Evolutionary conservation across 2,329 filamentous ascomycete species (phyloP), one percentile per base, ranked within the genome.

Genomic region (Colletotrichum navitas): DNA sequence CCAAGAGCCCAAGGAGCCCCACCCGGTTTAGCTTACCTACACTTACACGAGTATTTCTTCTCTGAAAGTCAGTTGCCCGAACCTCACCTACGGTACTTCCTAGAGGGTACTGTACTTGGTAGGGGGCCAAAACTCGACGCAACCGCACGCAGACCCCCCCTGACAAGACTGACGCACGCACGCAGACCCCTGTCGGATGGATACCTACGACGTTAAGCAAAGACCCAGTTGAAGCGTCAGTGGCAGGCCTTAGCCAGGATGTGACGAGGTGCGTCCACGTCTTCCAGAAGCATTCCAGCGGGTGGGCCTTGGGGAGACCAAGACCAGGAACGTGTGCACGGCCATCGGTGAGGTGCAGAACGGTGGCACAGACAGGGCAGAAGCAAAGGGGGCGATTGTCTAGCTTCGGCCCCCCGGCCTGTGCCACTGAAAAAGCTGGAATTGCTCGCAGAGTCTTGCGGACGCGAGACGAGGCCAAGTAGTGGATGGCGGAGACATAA

Each of bases 241-340:
- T 66, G 60, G 32, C 60, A 62, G 54, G 67, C 34, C 18, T 56
- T 24, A 39, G n/a, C 59, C 16, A 51, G 62, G 65, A 51, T 62
- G 56, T 43, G 41, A 51, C 56, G 51, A 61, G 56, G 56, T 12
- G 56, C 26, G 54, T 43, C 68, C 68, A 71, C 59, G 52, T 56
- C 68, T 71, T 71, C 68, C 65, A 71, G 68, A 71, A 71, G 51
- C 49, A 54, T 71, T 71, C 68, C 52, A 59, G 60, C 63, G 21
- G 21, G 68, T 67, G 63, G 63, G 49, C 49, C 59, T 62, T 54
- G 36, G 43, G 8, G 36, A 52, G 61, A 43, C 61, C 49, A 58
- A 36, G 51, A 47, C 26, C 63, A 56, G 54, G 34, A 56, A 56
- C 54, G 21, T 45, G 34, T 51, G 66, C 61, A 41, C 62, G 66